Conservation (phyloP, 73 alveolate genomes). For the Uronychia binucleata region DNA sequence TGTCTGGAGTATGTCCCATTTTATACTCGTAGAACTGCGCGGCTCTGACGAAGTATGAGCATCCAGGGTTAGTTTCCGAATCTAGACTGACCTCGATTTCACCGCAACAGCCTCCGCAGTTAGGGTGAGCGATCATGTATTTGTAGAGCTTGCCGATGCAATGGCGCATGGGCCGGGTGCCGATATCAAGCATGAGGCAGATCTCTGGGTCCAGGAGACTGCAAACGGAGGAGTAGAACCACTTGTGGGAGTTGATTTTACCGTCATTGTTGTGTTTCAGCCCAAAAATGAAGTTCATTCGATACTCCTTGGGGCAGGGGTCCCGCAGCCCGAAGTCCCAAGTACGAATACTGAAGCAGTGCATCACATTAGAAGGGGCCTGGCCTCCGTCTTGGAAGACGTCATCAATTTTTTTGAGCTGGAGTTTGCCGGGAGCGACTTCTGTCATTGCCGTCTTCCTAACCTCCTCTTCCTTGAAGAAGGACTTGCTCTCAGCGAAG, state of each 20-base stretch:
- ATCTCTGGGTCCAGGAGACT: slow-evolving; percentile 41
- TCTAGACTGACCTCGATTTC: slow-evolving; percentile 31
- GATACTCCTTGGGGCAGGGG: not conserved
- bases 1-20: slow-evolving; percentile 54
- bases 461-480: slow-evolving; percentile 1
- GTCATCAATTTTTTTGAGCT: slow-evolving; percentile 8
- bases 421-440: slow-evolving; percentile 4
- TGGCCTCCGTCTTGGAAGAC: not conserved
- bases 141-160: slow-evolving; percentile 17
- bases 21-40: slow-evolving; percentile 54
- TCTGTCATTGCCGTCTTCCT: slow-evolving; percentile 8
- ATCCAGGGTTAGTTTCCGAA: slow-evolving; percentile 1
- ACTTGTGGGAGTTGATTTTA: slow-evolving; percentile 57
- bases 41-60: slow-evolving; percentile 42
- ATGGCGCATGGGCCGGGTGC: slow-evolving; percentile 38
- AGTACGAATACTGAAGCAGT: slow-evolving; percentile 14
- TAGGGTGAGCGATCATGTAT: slow-evolving; percentile 18
- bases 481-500: not conserved
- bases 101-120: slow-evolving; percentile 54
- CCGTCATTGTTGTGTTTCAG: slow-evolving; percentile 56
- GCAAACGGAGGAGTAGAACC: slow-evolving; percentile 54
- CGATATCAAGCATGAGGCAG: slow-evolving; percentile 53
- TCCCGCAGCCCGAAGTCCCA: slow-evolving; percentile 42
- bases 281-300: slow-evolving; percentile 30
- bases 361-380: slow-evolving; percentile 20